A percentile compares a stretch with the other conserved stretches of the same genome.
These are phyloP conservation scores for Calonectria crousiana DNA, from an alignment of 2,329 filamentous ascomycete genomes.

Conservation along the genomic window DNA sequence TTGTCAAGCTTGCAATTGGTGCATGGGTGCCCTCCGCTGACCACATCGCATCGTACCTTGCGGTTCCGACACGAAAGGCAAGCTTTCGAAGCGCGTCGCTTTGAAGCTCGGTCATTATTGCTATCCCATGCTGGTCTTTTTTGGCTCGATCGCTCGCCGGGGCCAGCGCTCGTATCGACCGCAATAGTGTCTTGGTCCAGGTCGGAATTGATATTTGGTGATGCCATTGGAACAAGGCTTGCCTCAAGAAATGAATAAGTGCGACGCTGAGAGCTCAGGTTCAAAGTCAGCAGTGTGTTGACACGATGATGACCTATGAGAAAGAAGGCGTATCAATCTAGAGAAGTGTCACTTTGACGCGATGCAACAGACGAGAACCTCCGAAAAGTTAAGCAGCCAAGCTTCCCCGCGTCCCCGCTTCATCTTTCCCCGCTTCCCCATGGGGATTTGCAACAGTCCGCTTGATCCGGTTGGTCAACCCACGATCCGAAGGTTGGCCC, in stretches of 20 bases:
- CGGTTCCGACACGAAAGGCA: slow-evolving; percentile 38
- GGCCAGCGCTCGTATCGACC: neutral
- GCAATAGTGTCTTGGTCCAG: neutral
- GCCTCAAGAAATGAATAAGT: neutral
- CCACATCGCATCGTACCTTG: slow-evolving; percentile 44
- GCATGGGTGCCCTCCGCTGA: slow-evolving; percentile 39
- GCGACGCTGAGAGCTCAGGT: neutral
- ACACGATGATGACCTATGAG: neutral
- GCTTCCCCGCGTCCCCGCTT: neutral
- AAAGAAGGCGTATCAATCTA: neutral
- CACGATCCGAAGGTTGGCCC: neutral
- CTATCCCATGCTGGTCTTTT: slow-evolving; percentile 16
- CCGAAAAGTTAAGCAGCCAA: neutral
- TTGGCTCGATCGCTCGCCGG: neutral
- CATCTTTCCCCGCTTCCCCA: neutral
- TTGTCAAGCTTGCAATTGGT: slow-evolving; percentile 43
- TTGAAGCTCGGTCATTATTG: slow-evolving; percentile 18
- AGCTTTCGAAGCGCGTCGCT: slow-evolving; percentile 42
- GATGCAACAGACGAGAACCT: neutral
- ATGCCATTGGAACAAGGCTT: neutral
- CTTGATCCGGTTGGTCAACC: neutral
- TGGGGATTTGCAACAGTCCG: neutral
- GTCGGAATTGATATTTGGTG: neutral
- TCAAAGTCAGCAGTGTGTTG: neutral
- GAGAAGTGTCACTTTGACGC: neutral